Percentiles rank a stretch among this genome's conserved stretches.
phyloP scores from a whole-genome alignment of 2,329 filamentous ascomycete species.

The Scedosporium aurantiacum region DNA sequence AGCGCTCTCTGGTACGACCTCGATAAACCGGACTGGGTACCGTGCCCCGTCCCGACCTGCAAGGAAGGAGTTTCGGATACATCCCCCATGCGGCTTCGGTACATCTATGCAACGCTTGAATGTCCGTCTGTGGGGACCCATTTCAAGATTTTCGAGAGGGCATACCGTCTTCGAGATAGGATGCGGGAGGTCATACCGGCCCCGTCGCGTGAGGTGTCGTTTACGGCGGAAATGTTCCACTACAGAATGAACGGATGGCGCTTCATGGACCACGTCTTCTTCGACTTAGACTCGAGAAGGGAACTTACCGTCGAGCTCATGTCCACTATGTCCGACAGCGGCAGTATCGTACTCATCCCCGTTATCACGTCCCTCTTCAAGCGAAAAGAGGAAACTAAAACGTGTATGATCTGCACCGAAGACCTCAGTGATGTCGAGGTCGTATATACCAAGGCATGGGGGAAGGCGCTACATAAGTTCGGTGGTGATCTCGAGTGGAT shows the following conservation, averaged over 20 bases:
- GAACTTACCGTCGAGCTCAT: not conserved
- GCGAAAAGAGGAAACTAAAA: not conserved
- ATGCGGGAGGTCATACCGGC: not conserved
- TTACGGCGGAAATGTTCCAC: not conserved
- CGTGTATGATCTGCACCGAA: slow-evolving; percentile 11
- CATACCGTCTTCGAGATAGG: not conserved
- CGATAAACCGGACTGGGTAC: slow-evolving; percentile 7
- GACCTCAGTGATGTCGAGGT: slow-evolving; percentile 7
- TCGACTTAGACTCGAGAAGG: not conserved
- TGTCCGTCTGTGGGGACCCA: not conserved
- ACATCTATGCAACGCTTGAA: not conserved
- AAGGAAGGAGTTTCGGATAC: not conserved
- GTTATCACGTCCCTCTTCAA: not conserved
- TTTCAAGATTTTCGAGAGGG: not conserved
- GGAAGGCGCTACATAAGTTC: not conserved
- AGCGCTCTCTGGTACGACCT: slow-evolving; percentile 11
- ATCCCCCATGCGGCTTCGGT: not conserved
- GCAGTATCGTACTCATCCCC: not conserved
- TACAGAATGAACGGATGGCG: not conserved
- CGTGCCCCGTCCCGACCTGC: slow-evolving; percentile 9
- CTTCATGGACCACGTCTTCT: not conserved
- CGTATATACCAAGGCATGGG: not conserved
- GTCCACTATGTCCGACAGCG: not conserved
- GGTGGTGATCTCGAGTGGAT: slow-evolving; percentile 7
- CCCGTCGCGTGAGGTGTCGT: not conserved